A percentile compares a stretch with the other conserved stretches of the same genome.
phyloP scores from a whole-genome alignment of 1,284 basidiomycete genomes.

The Phylloboletellus chloephorus region DNA sequence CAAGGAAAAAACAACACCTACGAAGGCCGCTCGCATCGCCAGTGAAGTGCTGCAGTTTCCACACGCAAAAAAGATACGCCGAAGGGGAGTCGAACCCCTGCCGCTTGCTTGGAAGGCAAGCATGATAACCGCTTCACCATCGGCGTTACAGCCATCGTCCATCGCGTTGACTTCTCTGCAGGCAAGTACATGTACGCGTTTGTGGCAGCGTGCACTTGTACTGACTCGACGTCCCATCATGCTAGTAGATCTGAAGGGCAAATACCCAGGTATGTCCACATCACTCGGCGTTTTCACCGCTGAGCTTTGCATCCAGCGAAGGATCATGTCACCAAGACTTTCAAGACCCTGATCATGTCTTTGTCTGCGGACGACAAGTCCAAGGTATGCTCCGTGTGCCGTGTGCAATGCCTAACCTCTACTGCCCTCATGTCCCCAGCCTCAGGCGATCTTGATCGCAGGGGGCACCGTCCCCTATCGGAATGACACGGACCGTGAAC shows the following conservation, averaged over 20 bases:
- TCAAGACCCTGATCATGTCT: constrained; percentile 43
- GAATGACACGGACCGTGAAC: constrained; percentile 86
- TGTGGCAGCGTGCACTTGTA: too few relatives aligned
- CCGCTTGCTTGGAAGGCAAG: constrained; percentile 84
- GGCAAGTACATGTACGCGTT: too few relatives aligned
- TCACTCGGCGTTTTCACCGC: neutral
- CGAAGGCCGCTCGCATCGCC: too few relatives aligned
- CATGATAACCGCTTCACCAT: constrained; percentile 83
- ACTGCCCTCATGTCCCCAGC: constrained; percentile 33
- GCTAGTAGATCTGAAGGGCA: constrained; percentile 12
- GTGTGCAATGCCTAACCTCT: constrained; percentile 4
- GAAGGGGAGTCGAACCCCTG: constrained; percentile 77
- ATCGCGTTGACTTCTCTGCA: too few relatives aligned
- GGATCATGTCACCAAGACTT: constrained; percentile 48
- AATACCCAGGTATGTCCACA: constrained; percentile 22
- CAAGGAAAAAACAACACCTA: too few relatives aligned
- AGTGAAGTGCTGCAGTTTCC: too few relatives aligned
- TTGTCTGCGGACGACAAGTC: constrained; percentile 43
- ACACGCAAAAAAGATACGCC: constrained; percentile 40
- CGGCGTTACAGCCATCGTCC: too few relatives aligned
- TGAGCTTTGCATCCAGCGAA: constrained; percentile 30
- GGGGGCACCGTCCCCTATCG: constrained; percentile 60
- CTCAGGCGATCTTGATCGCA: constrained; percentile 58
- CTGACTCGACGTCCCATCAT: neutral
- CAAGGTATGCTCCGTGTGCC: constrained; percentile 38